Evolutionary conservation across 345 rosid species (phyloP).

Genomic region (Lepidium aucheri): DNA sequence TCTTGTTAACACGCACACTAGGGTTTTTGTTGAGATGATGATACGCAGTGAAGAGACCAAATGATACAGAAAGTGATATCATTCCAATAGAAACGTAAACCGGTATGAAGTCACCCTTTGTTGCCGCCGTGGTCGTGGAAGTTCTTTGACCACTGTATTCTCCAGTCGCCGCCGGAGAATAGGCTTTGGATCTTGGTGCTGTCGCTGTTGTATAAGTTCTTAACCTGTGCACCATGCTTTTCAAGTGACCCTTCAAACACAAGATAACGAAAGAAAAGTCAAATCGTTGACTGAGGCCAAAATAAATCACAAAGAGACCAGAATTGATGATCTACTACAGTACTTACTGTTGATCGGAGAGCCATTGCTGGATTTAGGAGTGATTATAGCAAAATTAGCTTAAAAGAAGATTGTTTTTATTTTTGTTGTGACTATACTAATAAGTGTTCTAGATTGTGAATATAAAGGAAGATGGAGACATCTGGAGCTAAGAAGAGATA

Average conservation of each 20-base stretch:
- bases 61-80: constrained; percentile 32
- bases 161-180: constrained; percentile 18
- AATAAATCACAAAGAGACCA: background rate
- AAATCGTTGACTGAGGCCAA: background rate
- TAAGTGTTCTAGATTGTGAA: background rate
- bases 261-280: background rate
- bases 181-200: constrained; percentile 28
- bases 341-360: constrained; percentile 33
- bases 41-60: constrained; percentile 53
- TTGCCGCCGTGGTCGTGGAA: background rate
- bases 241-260: constrained; percentile 34
- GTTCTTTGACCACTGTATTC: background rate
- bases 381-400: background rate
- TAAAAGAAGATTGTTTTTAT: background rate
- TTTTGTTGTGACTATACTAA: background rate
- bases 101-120: constrained; percentile 36
- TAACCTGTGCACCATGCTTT: constrained; percentile 23
- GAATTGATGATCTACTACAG: background rate
- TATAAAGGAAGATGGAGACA: constrained; percentile 19
- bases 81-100: constrained; percentile 42
- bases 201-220: constrained; percentile 35
- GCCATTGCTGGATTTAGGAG: constrained; percentile 27
- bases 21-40: constrained; percentile 58
- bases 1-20: constrained; percentile 54
- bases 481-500: constrained; percentile 35